phyloP scores from a whole-genome alignment of 2,329 filamentous ascomycete genomes.

The Fusarium sp. region DNA sequence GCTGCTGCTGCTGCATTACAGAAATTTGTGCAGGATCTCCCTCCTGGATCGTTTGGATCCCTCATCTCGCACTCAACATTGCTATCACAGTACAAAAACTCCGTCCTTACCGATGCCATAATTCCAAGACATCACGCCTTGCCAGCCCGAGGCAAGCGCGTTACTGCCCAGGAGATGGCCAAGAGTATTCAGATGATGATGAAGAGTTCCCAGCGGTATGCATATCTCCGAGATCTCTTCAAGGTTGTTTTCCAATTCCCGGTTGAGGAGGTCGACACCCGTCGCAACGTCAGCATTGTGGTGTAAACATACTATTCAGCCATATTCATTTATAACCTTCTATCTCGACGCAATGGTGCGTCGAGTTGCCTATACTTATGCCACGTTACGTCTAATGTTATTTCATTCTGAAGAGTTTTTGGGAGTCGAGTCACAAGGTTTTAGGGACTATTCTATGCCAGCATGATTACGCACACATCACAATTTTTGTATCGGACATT shows the following conservation, averaged over 20 bases:
- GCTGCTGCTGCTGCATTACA: conserved; percentile 66
- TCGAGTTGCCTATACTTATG: conserved; percentile 3
- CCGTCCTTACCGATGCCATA: conserved; percentile 75
- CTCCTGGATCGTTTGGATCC: conserved; percentile 80
- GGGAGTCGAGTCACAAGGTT: conserved; percentile 19
- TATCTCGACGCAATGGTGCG: not conserved
- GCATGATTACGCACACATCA: conserved; percentile 8
- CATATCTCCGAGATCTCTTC: conserved; percentile 84
- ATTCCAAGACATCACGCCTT: conserved; percentile 52
- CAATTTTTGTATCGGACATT: conserved; percentile 16
- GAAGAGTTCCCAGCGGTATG: conserved; percentile 71
- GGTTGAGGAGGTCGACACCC: conserved; percentile 76
- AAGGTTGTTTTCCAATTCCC: conserved; percentile 85
- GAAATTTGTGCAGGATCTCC: conserved; percentile 78
- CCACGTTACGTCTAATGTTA: conserved; percentile 24
- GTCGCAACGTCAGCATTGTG: conserved; percentile 70
- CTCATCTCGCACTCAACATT: conserved; percentile 74
- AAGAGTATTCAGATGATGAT: conserved; percentile 81
- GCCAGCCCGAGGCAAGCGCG: conserved; percentile 64
- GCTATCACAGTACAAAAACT: conserved; percentile 80
- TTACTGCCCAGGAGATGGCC: conserved; percentile 78
- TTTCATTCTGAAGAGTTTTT: conserved; percentile 16
- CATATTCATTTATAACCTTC: not conserved
- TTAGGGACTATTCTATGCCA: conserved; percentile 3
- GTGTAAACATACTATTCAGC: conserved; percentile 44